phyloP scores from a whole-genome alignment of 352 stramenopile genomes.

The Globisporangium cederbergense region DNA sequence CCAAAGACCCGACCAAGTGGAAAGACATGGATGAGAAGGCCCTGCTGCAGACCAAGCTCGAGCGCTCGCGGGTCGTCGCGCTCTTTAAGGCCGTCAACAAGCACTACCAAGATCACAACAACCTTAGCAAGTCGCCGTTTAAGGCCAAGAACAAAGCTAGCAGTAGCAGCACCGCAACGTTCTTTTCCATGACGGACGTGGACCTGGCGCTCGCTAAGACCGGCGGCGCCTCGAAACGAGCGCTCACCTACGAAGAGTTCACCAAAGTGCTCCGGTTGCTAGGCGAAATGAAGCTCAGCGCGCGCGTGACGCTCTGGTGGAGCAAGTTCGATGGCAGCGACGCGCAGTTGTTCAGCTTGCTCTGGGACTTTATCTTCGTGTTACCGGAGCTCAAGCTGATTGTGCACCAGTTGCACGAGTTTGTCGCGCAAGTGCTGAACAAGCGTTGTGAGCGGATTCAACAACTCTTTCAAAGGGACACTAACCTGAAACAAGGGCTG shows the following conservation, averaged over 20 bases:
- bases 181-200: constrained; percentile 53
- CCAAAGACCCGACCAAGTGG: constrained; percentile 36
- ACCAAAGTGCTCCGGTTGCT: constrained; percentile 26
- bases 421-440: constrained; percentile 23
- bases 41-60: constrained; percentile 38
- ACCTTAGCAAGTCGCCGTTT: neutral
- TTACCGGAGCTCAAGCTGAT: constrained; percentile 27
- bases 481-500: constrained; percentile 24
- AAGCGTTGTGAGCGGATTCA: constrained; percentile 30
- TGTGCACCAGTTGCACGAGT: constrained; percentile 12
- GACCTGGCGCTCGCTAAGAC: constrained; percentile 61
- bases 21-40: constrained; percentile 31
- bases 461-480: constrained; percentile 24
- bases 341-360: constrained; percentile 34
- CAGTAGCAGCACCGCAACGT: constrained; percentile 17
- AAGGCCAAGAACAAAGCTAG: constrained; percentile 6
- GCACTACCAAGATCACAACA: constrained; percentile 13
- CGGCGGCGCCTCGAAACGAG: constrained; percentile 38
- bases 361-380: constrained; percentile 42
- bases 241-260: constrained; percentile 49
- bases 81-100: constrained; percentile 47
- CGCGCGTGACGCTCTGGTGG: constrained; percentile 36
- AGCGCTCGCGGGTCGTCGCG: constrained; percentile 47
- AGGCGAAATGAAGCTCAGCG: constrained; percentile 28
- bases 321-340: constrained; percentile 39